Conservation (phyloP, 176 grass and related monocot species). For the Leersia perrieri region DNA sequence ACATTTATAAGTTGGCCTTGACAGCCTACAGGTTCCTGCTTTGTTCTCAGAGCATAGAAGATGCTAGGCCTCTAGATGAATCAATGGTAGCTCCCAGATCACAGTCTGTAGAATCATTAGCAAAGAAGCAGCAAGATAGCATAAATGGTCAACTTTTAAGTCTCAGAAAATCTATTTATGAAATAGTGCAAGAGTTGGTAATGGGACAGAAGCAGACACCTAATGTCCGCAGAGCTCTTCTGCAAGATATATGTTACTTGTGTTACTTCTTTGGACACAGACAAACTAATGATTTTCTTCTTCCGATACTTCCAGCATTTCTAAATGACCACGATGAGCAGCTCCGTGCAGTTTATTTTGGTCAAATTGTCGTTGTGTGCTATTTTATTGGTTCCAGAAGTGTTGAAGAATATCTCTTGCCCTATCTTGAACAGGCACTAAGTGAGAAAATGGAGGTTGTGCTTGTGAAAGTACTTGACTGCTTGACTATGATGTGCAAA, state of each 20-base stretch:
- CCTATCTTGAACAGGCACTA: slow-evolving; percentile 94
- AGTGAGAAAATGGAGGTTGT: slow-evolving; percentile 81
- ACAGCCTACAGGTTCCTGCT: slow-evolving; percentile 90
- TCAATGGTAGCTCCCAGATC: slow-evolving; percentile 31
- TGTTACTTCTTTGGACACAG: slow-evolving; percentile 94
- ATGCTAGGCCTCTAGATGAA: slow-evolving; percentile 52
- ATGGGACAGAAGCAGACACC: slow-evolving; percentile 89
- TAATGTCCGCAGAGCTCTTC: slow-evolving; percentile 84
- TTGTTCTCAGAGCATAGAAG: slow-evolving; percentile 47
- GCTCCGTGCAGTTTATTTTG: slow-evolving; percentile 83
- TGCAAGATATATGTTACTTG: slow-evolving; percentile 80
- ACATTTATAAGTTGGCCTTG: slow-evolving; percentile 90
- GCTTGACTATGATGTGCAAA: slow-evolving; percentile 83
- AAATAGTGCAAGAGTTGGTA: slow-evolving; percentile 95
- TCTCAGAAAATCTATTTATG: slow-evolving; percentile 77
- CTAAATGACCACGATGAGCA: slow-evolving; percentile 96
- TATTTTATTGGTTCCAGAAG: slow-evolving; percentile 97
- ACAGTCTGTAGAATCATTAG: slow-evolving; percentile 43
- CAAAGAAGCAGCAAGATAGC: slow-evolving; percentile 42
- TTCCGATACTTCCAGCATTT: slow-evolving; percentile 94
- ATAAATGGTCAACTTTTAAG: slow-evolving; percentile 48
- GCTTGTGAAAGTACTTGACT: slow-evolving; percentile 83
- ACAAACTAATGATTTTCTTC: slow-evolving; percentile 95
- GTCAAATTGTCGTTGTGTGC: slow-evolving; percentile 83
- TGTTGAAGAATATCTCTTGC: slow-evolving; percentile 96